Percentiles rank a stretch among this genome's conserved stretches.
Evolutionary conservation across 352 stramenopile genomes (phyloP).

Genomic region (Pythium guiyangense): DNA sequence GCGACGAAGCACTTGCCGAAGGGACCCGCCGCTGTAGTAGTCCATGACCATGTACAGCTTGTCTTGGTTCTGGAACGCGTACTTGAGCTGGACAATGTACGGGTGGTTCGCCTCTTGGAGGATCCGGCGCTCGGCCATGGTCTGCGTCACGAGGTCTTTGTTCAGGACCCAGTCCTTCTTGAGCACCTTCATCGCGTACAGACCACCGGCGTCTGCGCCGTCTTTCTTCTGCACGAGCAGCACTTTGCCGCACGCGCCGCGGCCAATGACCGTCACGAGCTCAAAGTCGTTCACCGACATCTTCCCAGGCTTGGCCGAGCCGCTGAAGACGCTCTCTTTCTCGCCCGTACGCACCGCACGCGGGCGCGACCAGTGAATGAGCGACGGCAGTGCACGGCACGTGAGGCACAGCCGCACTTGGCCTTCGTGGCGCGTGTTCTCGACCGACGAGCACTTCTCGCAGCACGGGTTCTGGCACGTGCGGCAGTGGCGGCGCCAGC

Average conservation of each 20-base stretch:
- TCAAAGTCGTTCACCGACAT: slow-evolving; percentile 78
- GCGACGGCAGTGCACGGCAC: slow-evolving; percentile 47
- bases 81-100: slow-evolving; percentile 78
- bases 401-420: slow-evolving; percentile 61
- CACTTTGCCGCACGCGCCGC: slow-evolving; percentile 66
- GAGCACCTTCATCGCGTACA: slow-evolving; percentile 77
- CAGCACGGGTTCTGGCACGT: slow-evolving; percentile 65
- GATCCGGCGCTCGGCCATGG: slow-evolving; percentile 73
- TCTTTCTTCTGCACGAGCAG: slow-evolving; percentile 71
- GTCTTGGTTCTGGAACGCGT: slow-evolving; percentile 79
- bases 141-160: slow-evolving; percentile 72
- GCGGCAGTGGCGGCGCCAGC: slow-evolving; percentile 63
- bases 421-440: slow-evolving; percentile 58
- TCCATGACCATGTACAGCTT: slow-evolving; percentile 85
- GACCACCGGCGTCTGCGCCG: slow-evolving; percentile 40
- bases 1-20: slow-evolving; percentile 60
- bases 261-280: slow-evolving; percentile 65
- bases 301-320: slow-evolving; percentile 57
- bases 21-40: slow-evolving; percentile 68
- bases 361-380: slow-evolving; percentile 67
- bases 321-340: slow-evolving; percentile 66
- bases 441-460: slow-evolving; percentile 64
- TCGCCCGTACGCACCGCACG: slow-evolving; percentile 60
- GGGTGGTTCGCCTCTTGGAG: slow-evolving; percentile 70
- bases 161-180: slow-evolving; percentile 84